Evolutionary conservation across 768 basidiomycete species (phyloP).

Genomic region (Coprinopsis sp.): DNA sequence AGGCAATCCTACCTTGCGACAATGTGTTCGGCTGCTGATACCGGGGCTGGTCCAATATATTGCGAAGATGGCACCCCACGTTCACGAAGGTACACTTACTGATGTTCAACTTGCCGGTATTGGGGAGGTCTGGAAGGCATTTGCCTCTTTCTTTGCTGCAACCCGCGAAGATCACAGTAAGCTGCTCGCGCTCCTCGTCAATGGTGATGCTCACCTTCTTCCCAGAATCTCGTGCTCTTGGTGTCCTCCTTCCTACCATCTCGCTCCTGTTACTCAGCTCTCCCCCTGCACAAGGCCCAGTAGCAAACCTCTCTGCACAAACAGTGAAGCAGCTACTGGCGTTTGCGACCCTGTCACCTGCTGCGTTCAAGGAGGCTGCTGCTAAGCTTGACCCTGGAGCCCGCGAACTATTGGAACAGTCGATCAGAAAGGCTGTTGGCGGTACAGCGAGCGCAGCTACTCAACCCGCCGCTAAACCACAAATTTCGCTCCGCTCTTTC

Average conservation of each 20-base stretch:
- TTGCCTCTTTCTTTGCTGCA: slow-evolving; percentile 57
- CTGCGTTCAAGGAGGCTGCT: slow-evolving; percentile 83
- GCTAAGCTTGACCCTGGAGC: slow-evolving; percentile 53
- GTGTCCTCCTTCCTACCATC: slow-evolving; percentile 71
- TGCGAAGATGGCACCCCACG: slow-evolving; percentile 57
- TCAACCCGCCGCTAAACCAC: slow-evolving; percentile 53
- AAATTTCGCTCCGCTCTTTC: slow-evolving; percentile 75
- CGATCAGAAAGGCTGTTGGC: slow-evolving; percentile 72
- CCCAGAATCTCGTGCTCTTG: slow-evolving; percentile 61
- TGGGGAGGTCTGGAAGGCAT: slow-evolving; percentile 79
- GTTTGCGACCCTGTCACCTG: slow-evolving; percentile 67
- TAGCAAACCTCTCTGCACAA: slow-evolving; percentile 42
- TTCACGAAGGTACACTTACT: slow-evolving; percentile 52
- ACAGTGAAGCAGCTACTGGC: slow-evolving; percentile 64
- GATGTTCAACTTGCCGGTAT: slow-evolving; percentile 59
- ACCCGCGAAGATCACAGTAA: slow-evolving; percentile 59
- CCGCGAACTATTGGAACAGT: slow-evolving; percentile 65
- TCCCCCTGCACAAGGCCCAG: slow-evolving; percentile 30
- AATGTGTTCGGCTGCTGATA: slow-evolving; percentile 67
- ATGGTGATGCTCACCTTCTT: slow-evolving; percentile 7
- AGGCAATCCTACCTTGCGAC: slow-evolving; percentile 61
- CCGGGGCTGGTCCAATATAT: slow-evolving; percentile 81
- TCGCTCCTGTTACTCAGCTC: slow-evolving; percentile 62
- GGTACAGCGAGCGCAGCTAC: slow-evolving; percentile 28
- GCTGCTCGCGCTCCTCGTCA: slow-evolving; percentile 22